These are phyloP conservation scores for Baorangia bicolor DNA, from an alignment of 768 basidiomycete genomes.

Conservation along the genomic window DNA sequence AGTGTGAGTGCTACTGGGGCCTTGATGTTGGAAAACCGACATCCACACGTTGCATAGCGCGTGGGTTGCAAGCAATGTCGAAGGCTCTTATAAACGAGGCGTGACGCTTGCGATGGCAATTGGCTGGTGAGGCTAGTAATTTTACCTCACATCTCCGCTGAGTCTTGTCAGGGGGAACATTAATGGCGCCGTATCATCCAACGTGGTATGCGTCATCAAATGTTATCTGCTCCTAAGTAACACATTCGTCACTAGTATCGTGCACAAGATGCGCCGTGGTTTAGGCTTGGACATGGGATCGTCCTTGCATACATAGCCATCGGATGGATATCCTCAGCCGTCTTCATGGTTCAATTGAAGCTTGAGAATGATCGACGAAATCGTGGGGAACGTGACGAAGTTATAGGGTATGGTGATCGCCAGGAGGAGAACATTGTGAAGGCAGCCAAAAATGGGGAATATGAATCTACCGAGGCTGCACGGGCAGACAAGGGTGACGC, in stretches of 20 bases:
- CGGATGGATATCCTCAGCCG: conserved; percentile 53
- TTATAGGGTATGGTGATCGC: conserved; percentile 50
- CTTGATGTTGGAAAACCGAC: conserved; percentile 7
- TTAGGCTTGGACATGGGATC: conserved; percentile 65
- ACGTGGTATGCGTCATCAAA: conserved; percentile 48
- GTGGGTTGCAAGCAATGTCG: conserved; percentile 72
- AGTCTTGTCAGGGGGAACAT: conserved; percentile 49
- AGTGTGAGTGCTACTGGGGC: conserved; percentile 38
- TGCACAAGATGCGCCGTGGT: conserved; percentile 62
- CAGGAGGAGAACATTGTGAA: conserved; percentile 35
- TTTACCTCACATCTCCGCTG: conserved; percentile 16
- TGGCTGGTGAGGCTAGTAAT: conserved; percentile 40
- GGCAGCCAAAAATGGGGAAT: conserved; percentile 50
- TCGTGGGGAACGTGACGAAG: conserved; percentile 66
- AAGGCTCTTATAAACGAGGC: conserved; percentile 73
- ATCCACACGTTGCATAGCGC: conserved; percentile 39
- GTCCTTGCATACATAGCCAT: conserved; percentile 68
- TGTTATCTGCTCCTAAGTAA: background rate
- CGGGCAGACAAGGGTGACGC: conserved; percentile 60
- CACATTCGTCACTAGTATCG: conserved; percentile 50
- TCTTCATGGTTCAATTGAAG: conserved; percentile 48
- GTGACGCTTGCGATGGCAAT: conserved; percentile 71
- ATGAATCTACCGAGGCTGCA: conserved; percentile 54
- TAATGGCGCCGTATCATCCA: conserved; percentile 66
- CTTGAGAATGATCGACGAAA: conserved; percentile 63